Percentiles rank a stretch among this genome's conserved stretches.
phyloP scores from a whole-genome alignment of 2,329 filamentous ascomycete genomes.

The Nemania abortiva region DNA sequence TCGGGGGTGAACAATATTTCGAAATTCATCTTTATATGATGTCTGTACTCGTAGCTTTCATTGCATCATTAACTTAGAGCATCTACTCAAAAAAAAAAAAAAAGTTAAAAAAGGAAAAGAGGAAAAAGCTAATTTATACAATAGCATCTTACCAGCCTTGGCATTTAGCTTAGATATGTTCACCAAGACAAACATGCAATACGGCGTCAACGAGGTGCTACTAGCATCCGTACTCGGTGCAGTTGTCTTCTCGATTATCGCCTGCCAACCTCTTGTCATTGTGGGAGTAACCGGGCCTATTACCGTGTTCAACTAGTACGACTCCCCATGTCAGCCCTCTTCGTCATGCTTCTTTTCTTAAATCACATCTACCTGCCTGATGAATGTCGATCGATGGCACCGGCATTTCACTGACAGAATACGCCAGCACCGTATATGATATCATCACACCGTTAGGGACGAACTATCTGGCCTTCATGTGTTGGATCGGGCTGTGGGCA shows the following conservation, averaged over 20 bases:
- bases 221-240: slow-evolving; percentile 85
- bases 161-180: slow-evolving; percentile 96
- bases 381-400: not conserved
- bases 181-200: slow-evolving; percentile 84
- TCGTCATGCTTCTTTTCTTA: not conserved
- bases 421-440: slow-evolving; percentile 80
- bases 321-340: not conserved
- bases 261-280: slow-evolving; percentile 88
- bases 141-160: slow-evolving; percentile 84
- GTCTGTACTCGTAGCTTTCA: too few species aligned
- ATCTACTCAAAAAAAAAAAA: too few species aligned
- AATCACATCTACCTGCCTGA: not conserved
- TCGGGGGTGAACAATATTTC: too few species aligned
- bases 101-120: not conserved
- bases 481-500: slow-evolving; percentile 91
- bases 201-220: slow-evolving; percentile 92
- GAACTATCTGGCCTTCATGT: slow-evolving; percentile 91
- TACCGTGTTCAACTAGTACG: slow-evolving; percentile 88
- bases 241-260: slow-evolving; percentile 82
- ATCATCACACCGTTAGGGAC: slow-evolving; percentile 83
- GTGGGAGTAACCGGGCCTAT: slow-evolving; percentile 93
- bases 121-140: slow-evolving; percentile 18
- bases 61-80: too few species aligned
- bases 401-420: slow-evolving; percentile 12
- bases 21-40: too few species aligned